Percentiles rank a stretch among this genome's conserved stretches.
Conservation (phyloP, 2,329 filamentous ascomycete genomes). For the Phialophora expanda region DNA sequence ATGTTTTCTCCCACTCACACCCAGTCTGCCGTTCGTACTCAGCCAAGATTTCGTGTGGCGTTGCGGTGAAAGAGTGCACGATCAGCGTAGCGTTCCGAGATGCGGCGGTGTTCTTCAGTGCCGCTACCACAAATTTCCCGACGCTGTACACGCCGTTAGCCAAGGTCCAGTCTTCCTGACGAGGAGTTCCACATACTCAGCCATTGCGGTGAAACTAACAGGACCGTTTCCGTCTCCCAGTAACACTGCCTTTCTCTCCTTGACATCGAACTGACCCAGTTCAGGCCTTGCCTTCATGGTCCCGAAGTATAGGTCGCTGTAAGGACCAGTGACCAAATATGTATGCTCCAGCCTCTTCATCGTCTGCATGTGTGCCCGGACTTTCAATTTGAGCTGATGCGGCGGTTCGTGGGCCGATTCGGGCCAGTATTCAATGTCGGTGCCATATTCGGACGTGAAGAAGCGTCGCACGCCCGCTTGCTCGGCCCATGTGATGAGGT, state of each 20-base stretch:
- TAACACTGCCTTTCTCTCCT: constrained; percentile 63
- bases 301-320: constrained; percentile 66
- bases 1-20: constrained; percentile 58
- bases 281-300: constrained; percentile 46
- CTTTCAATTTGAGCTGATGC: constrained; percentile 72
- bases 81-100: constrained; percentile 64
- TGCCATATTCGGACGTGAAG: constrained; percentile 71
- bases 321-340: constrained; percentile 73
- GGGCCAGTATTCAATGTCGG: constrained; percentile 66
- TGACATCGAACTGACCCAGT: constrained; percentile 64
- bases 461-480: constrained; percentile 64
- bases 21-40: constrained; percentile 72
- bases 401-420: constrained; percentile 66
- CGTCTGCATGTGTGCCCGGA: constrained; percentile 63
- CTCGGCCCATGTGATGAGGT: constrained; percentile 66
- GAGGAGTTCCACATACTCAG: constrained; percentile 58
- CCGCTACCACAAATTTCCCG: constrained; percentile 67
- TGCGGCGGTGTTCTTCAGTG: constrained; percentile 62
- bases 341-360: constrained; percentile 63
- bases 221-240: constrained; percentile 66
- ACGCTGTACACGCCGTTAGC: constrained; percentile 55
- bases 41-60: constrained; percentile 65
- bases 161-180: neutral
- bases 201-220: constrained; percentile 72
- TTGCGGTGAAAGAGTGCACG: constrained; percentile 74